Conservation (phyloP, 805 yeast genomes). For the Ogataea henricii region DNA sequence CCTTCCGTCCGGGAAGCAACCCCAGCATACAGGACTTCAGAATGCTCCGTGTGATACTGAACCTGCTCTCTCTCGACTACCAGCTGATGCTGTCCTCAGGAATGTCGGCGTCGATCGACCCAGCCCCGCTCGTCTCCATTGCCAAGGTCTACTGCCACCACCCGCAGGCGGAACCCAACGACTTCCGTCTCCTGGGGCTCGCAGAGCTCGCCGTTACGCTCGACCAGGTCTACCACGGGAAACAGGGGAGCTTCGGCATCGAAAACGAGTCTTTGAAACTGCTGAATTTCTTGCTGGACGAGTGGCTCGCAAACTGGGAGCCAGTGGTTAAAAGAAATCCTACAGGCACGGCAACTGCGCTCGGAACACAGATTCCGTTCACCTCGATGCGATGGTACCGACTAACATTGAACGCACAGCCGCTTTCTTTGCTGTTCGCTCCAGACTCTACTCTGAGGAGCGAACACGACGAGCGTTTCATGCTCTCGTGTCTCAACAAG, state of each 20-base stretch:
- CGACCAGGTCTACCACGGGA: slow-evolving; percentile 11
- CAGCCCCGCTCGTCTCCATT: slow-evolving; percentile 16
- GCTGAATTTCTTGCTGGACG: slow-evolving; percentile 18
- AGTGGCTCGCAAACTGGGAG: slow-evolving; percentile 19
- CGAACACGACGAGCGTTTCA: slow-evolving; percentile 11
- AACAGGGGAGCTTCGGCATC: background rate
- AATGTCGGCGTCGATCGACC: slow-evolving; percentile 21
- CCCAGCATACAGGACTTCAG: slow-evolving; percentile 15
- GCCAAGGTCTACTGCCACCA: slow-evolving; percentile 14
- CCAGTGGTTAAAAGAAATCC: slow-evolving; percentile 5
- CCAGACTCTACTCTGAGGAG: background rate
- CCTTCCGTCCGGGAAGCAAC: slow-evolving; percentile 8
- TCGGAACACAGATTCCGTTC: slow-evolving; percentile 19
- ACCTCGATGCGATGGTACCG: slow-evolving; percentile 25
- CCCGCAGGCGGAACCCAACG: slow-evolving; percentile 14
- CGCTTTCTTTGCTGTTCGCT: slow-evolving; percentile 13
- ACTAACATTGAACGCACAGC: slow-evolving; percentile 15
- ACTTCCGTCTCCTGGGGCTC: slow-evolving; percentile 19
- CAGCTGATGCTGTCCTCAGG: slow-evolving; percentile 21
- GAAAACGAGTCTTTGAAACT: slow-evolving; percentile 10
- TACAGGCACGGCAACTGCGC: background rate
- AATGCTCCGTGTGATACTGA: slow-evolving; percentile 17
- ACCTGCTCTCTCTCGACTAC: slow-evolving; percentile 19
- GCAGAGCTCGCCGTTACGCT: slow-evolving; percentile 19
- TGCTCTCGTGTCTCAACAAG: slow-evolving; percentile 15